phyloP scores from a whole-genome alignment of 352 stramenopile species.

The Phytophthora cactorum region DNA sequence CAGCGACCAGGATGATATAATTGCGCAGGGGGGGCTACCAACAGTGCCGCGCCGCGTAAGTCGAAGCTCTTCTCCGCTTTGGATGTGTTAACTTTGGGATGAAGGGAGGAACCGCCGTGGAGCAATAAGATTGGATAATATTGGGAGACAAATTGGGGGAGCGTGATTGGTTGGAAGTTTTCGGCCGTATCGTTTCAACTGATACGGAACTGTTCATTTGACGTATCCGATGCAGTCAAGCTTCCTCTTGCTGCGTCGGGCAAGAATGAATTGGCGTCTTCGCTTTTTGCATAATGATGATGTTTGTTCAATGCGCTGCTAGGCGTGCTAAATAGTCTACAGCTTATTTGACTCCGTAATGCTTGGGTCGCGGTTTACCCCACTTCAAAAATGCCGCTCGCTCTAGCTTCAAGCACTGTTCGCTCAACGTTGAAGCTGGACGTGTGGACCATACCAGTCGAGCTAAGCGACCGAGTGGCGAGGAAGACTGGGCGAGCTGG shows the following conservation, averaged over 20 bases:
- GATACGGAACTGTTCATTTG: not conserved
- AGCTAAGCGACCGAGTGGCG: not conserved
- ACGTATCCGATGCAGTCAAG: not conserved
- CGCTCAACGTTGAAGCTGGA: conserved; percentile 30
- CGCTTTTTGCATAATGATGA: conserved; percentile 27
- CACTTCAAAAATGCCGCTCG: conserved; percentile 29
- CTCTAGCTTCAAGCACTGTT: conserved; percentile 18
- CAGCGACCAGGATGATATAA: not conserved
- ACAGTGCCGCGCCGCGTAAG: conserved; percentile 8
- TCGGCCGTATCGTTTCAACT: not conserved
- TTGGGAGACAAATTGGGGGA: not conserved
- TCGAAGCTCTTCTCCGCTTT: not conserved
- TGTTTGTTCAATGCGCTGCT: conserved; percentile 38
- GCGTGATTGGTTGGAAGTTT: conserved; percentile 9
- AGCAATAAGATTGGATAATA: conserved; percentile 40
- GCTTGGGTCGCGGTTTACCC: conserved; percentile 3
- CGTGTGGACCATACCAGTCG: too few relatives aligned
- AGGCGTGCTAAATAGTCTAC: conserved; percentile 58
- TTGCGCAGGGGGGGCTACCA: conserved; percentile 4
- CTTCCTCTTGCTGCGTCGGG: not conserved
- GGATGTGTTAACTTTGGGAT: conserved; percentile 11
- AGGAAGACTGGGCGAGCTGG: conserved; percentile 12
- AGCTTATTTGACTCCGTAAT: conserved; percentile 33
- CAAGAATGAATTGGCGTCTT: not conserved
- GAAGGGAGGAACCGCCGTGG: conserved; percentile 28